These are phyloP conservation scores for Aspergillus fischeri DNA, from an alignment of 2,329 filamentous ascomycete species.

Conservation along the genomic window DNA sequence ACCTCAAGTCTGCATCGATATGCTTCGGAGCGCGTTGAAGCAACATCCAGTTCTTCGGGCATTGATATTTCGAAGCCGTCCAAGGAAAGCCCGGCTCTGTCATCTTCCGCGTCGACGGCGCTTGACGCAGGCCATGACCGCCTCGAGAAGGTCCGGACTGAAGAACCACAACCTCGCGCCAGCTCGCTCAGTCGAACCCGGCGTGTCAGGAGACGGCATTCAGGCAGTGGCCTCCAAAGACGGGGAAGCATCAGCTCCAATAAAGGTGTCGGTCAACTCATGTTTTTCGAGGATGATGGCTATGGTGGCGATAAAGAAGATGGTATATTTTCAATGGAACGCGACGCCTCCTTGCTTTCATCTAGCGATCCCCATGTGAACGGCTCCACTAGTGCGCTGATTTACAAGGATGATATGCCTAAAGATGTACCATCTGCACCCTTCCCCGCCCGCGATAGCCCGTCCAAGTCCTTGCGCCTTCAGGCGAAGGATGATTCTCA, in stretches of 20 bases:
- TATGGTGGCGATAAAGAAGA: conserved; percentile 76
- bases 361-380: conserved; percentile 2
- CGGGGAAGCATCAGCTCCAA: conserved; percentile 67
- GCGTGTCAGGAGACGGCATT: conserved; percentile 65
- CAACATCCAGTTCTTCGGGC: conserved; percentile 19
- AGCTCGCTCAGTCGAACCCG: conserved; percentile 30
- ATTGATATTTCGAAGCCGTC: conserved; percentile 26
- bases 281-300: conserved; percentile 86
- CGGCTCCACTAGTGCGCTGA: conserved; percentile 13
- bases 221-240: conserved; percentile 76
- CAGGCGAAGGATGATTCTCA: conserved; percentile 16
- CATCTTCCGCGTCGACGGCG: conserved; percentile 37
- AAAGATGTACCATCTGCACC: not conserved
- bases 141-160: conserved; percentile 31
- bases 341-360: conserved; percentile 32
- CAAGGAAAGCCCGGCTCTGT: conserved; percentile 27
- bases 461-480: conserved; percentile 1
- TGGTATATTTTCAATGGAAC: conserved; percentile 66
- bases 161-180: conserved; percentile 44
- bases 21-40: conserved; percentile 14
- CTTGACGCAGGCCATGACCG: conserved; percentile 31
- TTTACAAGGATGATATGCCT: conserved; percentile 1
- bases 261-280: conserved; percentile 71
- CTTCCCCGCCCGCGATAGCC: not conserved
- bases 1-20: conserved; percentile 20